Base-by-base conservation (phyloP, 805 yeast species). In the Hanseniaspora lachancei region DNA sequence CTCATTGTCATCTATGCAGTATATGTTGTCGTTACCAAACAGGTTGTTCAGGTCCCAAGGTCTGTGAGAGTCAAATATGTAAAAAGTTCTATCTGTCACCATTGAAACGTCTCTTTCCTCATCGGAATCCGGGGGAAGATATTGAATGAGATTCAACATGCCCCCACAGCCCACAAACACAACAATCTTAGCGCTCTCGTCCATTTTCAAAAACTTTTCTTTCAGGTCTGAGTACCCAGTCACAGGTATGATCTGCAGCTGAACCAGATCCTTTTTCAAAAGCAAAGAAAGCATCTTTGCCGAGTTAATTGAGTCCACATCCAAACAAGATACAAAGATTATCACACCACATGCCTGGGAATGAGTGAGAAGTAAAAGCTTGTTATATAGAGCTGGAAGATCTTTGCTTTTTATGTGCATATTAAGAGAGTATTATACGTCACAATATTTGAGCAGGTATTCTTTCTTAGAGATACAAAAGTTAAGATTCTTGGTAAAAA, bases 31-130 rank as follows among this genome's bases (percentile, higher is more conserved):
- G 7, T 91, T 82, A 1, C 95, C 96, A 73, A 86, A 89, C 48
- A 93, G 64, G 65, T 93, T 93, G 66, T 89, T 96, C 60, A 93
- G 72, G 68, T 89, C 89, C 97, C 98, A 93, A 4, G 98, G 99
- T 60, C 97, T 73, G 60, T 86, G 93, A 3, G 95, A 89, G 68
- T 93, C 99, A 56, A 93, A 75, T 12, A 95, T 78, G 63, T 87
- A 95, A 2, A 91, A 77, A 57, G 75, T 79, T 60, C 93, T 75
- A 16, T 62, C 62, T 27, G 43, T 27, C 12, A 64, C 64, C 41
- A 58, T 58, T 24, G 60, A 49, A 38, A 62, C 68, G 38, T 62
- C 64, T n/a, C 62, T 47, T 24, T 62, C 63, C 8, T 77, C 73
- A 3, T 78, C 73, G 56, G 82, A 80, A 13, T 84, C 76, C 18